phyloP scores from a whole-genome alignment of 2,329 filamentous ascomycete species.

The Xylaria hypoxylon region DNA sequence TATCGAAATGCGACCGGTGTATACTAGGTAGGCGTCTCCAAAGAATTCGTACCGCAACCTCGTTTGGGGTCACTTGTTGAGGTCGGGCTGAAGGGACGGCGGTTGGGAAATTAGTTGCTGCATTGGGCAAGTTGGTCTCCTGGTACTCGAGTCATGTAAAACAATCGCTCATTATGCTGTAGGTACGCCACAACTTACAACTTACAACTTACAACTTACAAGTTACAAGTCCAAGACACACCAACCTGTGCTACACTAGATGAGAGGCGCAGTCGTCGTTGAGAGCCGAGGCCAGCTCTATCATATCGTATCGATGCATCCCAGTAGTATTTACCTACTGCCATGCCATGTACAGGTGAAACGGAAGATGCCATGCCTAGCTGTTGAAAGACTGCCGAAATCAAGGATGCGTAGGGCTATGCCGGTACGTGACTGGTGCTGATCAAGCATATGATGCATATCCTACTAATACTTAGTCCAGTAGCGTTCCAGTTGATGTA shows the following conservation, averaged over 20 bases:
- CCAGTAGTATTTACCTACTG: no score
- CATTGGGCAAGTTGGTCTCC: not conserved
- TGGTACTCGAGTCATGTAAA: constrained; percentile 9
- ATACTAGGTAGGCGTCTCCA: constrained; percentile 3
- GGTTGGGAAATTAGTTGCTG: constrained; percentile 14
- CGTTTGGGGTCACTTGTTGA: constrained; percentile 12
- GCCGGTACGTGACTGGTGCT: constrained; percentile 20
- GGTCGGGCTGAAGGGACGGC: not conserved
- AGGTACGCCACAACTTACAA: not conserved
- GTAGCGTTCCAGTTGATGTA: constrained; percentile 2
- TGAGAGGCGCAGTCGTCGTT: not conserved
- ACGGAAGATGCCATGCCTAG: constrained; percentile 21
- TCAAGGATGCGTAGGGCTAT: constrained; percentile 22
- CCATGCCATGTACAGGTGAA: constrained; percentile 3
- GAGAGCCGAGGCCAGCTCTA: constrained; percentile 1
- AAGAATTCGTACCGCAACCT: constrained; percentile 4
- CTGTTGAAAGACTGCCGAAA: constrained; percentile 14
- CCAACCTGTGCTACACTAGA: not conserved
- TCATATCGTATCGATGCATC: no score
- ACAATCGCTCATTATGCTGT: not conserved
- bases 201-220: no score
- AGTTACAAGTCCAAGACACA: not conserved
- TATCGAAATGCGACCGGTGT: constrained; percentile 26
- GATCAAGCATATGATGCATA: not conserved
- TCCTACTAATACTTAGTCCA: not conserved